A percentile compares a stretch with the other conserved stretches of the same genome.
Evolutionary conservation across 352 stramenopile genomes (phyloP).

Genomic region (Phytophthora agathidicida): DNA sequence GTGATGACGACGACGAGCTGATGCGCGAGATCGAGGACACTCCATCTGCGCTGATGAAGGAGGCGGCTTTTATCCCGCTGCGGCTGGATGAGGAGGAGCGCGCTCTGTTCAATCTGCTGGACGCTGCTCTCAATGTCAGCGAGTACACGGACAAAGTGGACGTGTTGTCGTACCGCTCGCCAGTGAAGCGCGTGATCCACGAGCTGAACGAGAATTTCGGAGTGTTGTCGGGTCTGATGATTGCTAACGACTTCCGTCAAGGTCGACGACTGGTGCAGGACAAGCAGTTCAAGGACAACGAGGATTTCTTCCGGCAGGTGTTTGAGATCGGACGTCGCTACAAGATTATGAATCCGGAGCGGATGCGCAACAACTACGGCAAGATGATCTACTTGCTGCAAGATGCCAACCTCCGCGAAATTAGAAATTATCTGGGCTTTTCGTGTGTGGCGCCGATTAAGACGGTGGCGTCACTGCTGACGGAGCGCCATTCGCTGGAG

Average conservation of each 20-base stretch:
- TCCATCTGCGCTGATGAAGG: conserved; percentile 35
- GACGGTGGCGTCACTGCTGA: conserved; percentile 82
- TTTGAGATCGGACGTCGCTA: conserved; percentile 94
- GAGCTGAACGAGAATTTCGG: conserved; percentile 74
- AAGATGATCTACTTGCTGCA: conserved; percentile 96
- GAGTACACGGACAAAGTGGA: conserved; percentile 96
- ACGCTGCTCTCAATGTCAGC: conserved; percentile 81
- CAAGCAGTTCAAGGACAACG: conserved; percentile 78
- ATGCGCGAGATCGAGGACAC: conserved; percentile 40
- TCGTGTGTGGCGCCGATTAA: conserved; percentile 68
- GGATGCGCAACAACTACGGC: conserved; percentile 93
- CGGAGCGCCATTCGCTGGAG: conserved; percentile 60
- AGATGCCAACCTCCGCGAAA: conserved; percentile 84
- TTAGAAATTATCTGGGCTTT: conserved; percentile 79
- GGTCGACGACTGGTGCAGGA: conserved; percentile 62
- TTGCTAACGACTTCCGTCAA: conserved; percentile 66
- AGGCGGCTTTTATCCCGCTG: conserved; percentile 69
- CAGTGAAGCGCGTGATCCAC: conserved; percentile 73
- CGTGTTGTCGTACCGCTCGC: conserved; percentile 73
- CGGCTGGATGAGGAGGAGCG: conserved; percentile 73
- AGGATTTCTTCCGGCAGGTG: conserved; percentile 78
- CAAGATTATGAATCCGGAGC: conserved; percentile 94
- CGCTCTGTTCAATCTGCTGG: conserved; percentile 76
- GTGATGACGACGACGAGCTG: conserved; percentile 32
- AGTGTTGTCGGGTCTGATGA: conserved; percentile 66